phyloP scores from a whole-genome alignment of 768 basidiomycete species.

The Solioccasus polychromus region DNA sequence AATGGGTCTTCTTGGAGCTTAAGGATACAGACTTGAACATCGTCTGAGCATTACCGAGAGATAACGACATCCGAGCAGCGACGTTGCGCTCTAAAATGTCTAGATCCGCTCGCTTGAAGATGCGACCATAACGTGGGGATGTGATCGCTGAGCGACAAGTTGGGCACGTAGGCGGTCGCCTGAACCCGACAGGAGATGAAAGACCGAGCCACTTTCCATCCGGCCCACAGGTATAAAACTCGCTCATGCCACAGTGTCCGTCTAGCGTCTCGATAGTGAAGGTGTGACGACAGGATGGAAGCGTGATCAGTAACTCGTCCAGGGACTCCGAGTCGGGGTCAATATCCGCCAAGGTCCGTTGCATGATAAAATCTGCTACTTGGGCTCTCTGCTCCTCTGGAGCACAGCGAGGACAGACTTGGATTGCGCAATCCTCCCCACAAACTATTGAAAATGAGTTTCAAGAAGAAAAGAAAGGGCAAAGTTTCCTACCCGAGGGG shows the following conservation, averaged over 20 bases:
- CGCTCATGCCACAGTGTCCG: conserved; percentile 48
- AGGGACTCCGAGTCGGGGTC: conserved; percentile 35
- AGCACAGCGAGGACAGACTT: conserved; percentile 54
- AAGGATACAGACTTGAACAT: conserved; percentile 30
- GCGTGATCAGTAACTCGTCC: conserved; percentile 56
- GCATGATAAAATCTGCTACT: conserved; percentile 61
- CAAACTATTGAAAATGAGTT: conserved; percentile 45
- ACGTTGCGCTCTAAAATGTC: conserved; percentile 67
- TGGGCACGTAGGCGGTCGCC: conserved; percentile 53
- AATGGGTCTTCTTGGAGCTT: conserved; percentile 15
- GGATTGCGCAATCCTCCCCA: conserved; percentile 57
- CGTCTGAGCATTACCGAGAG: conserved; percentile 33
- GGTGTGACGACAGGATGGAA: conserved; percentile 57
- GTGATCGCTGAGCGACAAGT: conserved; percentile 58
- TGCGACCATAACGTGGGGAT: conserved; percentile 56
- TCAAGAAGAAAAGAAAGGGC: neutral
- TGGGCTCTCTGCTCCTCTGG: conserved; percentile 33
- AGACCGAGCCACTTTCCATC: conserved; percentile 45
- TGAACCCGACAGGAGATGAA: conserved; percentile 38
- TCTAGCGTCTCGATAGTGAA: conserved; percentile 75
- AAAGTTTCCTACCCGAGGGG: conserved; percentile 50
- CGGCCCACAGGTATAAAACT: conserved; percentile 42
- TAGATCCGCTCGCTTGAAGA: conserved; percentile 59
- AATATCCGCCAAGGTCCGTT: conserved; percentile 49
- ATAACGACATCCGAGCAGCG: conserved; percentile 46